Conservation (phyloP, 352 stramenopile genomes). For the Phytopythium cucurbitacearum region DNA sequence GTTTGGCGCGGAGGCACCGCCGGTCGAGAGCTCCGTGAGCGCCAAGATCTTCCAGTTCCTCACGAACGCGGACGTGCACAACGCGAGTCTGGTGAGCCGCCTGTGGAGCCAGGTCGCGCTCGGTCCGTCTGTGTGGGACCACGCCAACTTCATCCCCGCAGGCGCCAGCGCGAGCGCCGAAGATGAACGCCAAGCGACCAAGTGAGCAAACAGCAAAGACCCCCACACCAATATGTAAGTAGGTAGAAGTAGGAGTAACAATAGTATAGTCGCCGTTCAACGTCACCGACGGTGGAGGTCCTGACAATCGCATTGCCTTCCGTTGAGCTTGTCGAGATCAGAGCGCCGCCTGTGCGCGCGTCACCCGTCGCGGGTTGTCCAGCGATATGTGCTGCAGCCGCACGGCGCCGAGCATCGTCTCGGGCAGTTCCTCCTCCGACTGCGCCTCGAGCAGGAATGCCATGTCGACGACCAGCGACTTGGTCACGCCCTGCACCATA, state of each 20-base stretch:
- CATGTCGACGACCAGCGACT: slow-evolving; percentile 87
- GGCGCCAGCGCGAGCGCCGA: neutral
- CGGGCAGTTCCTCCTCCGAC: slow-evolving; percentile 83
- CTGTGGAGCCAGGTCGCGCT: slow-evolving; percentile 80
- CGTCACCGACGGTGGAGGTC: too few species aligned
- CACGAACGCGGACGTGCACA: slow-evolving; percentile 75
- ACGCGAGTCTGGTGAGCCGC: slow-evolving; percentile 78
- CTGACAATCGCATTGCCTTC: too few species aligned
- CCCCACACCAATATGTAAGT: too few species aligned
- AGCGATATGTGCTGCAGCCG: slow-evolving; percentile 82
- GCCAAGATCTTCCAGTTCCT: slow-evolving; percentile 68
- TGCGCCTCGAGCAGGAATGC: slow-evolving; percentile 86
- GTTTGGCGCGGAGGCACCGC: slow-evolving; percentile 56
- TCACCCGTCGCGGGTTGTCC: slow-evolving; percentile 66
- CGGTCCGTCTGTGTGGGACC: slow-evolving; percentile 70
- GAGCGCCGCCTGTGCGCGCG: slow-evolving; percentile 11
- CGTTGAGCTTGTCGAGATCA: neutral
- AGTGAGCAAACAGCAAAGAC: neutral
- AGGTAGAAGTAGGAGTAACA: too few species aligned
- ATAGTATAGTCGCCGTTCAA: too few species aligned
- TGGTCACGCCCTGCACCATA: slow-evolving; percentile 88
- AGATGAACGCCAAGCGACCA: neutral
- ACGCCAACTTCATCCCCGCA: slow-evolving; percentile 55
- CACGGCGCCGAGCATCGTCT: slow-evolving; percentile 74
- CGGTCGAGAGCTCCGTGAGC: slow-evolving; percentile 55